Evolutionary conservation across 129 eudicot species (phyloP), one percentile per base, ranked within the genome.

Genomic region (Deinandra increscens): DNA sequence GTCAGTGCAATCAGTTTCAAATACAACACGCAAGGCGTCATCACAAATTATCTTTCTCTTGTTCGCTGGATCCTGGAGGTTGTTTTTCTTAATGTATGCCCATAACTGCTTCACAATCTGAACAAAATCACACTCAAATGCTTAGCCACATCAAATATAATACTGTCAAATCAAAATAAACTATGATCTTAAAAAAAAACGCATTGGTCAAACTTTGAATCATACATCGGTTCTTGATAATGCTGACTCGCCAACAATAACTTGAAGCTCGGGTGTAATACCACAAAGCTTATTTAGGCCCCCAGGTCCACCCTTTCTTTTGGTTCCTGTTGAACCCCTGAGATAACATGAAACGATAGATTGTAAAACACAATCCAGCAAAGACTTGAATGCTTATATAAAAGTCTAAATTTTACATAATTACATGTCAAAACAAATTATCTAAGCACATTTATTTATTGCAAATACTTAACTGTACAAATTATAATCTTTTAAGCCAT

Each of bases 21-120:
- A 88, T n/a, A 91, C 81, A 77, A 84, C 78, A 8, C 96, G 94
- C 58, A 91, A 75, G 66, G 89, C 96, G 61, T 91, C 97, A 79
- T 91, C 89, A 76, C 97, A 91, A 23, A 88, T 84, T 78, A 91
- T 91, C 81, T 91, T 91, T 76, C 96, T 91, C 81, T 88, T 91
- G 82, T 91, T 88, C 60, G 79, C 88, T 19, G 97, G 97, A 81
- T 91, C 97, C 73, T 91, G 97, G 29, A 91, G 97, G 70, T 91
- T 88, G 83, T 91, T 69, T 78, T 88, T 88, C 83, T 90, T 86
- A 45, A 91, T 91, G 79, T 91, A 91, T 13, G 87, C 94, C 97
- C 97, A 91, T 34, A 91, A 81, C 82, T 91, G 96, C 81, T 82
- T 91, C 81, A 91, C 97, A 39, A 91, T 91, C 97, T 91, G 91